Conservation (phyloP, 2,329 filamentous ascomycete genomes). For the Trichothecium sympodiale region DNA sequence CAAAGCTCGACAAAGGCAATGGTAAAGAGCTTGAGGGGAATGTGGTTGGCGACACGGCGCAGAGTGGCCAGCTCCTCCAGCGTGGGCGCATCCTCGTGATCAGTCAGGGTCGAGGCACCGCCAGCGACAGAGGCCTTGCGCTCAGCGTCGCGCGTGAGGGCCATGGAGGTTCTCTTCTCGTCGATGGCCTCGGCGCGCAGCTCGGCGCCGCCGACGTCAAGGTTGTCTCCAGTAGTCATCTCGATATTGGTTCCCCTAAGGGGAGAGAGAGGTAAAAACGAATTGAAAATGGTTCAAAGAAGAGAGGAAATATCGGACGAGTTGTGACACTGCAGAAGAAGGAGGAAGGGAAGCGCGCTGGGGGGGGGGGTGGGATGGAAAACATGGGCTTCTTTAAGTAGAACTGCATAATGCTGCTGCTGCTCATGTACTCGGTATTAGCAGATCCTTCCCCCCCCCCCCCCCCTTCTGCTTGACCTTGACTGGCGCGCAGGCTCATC, state of each 20-base stretch:
- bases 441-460: too few species aligned
- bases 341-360: background rate
- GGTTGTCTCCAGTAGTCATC: conserved; percentile 16
- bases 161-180: conserved; percentile 16
- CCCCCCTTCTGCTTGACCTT: too few species aligned
- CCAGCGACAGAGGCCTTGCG: conserved; percentile 3
- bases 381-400: too few species aligned
- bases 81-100: conserved; percentile 8
- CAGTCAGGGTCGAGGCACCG: conserved; percentile 1
- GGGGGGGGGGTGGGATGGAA: too few species aligned
- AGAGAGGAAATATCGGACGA: background rate
- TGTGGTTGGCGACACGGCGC: conserved; percentile 41
- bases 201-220: conserved; percentile 20
- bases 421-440: too few species aligned
- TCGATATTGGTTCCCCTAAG: background rate
- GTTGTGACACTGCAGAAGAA: background rate
- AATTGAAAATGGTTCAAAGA: background rate
- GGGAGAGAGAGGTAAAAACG: background rate
- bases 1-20: conserved; percentile 59
- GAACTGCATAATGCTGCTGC: too few species aligned
- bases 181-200: conserved; percentile 15
- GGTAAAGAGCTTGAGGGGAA: conserved; percentile 49
- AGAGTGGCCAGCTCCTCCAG: conserved; percentile 35
- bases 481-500: too few species aligned
- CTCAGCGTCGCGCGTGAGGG: conserved; percentile 6